Conservation (phyloP, 1,284 basidiomycete genomes). For the Apiotrichum gracile region DNA sequence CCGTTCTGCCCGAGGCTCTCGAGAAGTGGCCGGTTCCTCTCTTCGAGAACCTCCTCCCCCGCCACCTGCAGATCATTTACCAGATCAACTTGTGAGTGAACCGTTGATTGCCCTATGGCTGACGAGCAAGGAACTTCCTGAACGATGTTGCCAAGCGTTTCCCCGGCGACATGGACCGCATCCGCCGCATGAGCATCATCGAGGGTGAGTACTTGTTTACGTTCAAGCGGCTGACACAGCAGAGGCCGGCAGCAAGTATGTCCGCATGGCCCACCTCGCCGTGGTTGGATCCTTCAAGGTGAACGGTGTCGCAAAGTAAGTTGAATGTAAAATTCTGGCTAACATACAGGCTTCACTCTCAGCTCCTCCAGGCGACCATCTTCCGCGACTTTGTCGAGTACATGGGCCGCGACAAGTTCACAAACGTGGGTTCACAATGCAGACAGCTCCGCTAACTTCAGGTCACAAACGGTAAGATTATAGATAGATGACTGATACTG, state of each 20-base stretch:
- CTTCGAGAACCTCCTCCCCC: slow-evolving; percentile 70
- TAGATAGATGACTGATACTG: background rate
- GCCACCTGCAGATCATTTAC: slow-evolving; percentile 70
- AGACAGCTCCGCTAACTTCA: background rate
- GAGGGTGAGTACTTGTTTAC: slow-evolving; percentile 55
- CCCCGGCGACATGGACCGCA: slow-evolving; percentile 72
- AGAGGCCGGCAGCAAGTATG: slow-evolving; percentile 76
- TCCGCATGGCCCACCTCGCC: slow-evolving; percentile 68
- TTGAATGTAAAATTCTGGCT: background rate
- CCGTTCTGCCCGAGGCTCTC: slow-evolving; percentile 43
- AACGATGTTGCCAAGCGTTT: slow-evolving; percentile 77
- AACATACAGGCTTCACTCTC: slow-evolving; percentile 49
- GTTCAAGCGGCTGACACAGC: slow-evolving; percentile 1
- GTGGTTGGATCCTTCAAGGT: slow-evolving; percentile 65
- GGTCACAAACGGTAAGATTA: slow-evolving; percentile 1
- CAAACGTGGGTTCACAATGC: slow-evolving; percentile 27
- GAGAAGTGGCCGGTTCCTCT: slow-evolving; percentile 83
- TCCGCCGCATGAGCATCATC: slow-evolving; percentile 81
- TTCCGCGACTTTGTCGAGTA: slow-evolving; percentile 69
- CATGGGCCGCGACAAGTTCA: slow-evolving; percentile 47
- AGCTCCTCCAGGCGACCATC: slow-evolving; percentile 59
- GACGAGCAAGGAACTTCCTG: slow-evolving; percentile 32
- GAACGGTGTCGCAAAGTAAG: slow-evolving; percentile 83
- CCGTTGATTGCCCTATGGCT: slow-evolving; percentile 26
- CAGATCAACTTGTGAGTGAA: slow-evolving; percentile 59